Evolutionary conservation across 768 basidiomycete species (phyloP).

Genomic region (Termitomyces sp.): DNA sequence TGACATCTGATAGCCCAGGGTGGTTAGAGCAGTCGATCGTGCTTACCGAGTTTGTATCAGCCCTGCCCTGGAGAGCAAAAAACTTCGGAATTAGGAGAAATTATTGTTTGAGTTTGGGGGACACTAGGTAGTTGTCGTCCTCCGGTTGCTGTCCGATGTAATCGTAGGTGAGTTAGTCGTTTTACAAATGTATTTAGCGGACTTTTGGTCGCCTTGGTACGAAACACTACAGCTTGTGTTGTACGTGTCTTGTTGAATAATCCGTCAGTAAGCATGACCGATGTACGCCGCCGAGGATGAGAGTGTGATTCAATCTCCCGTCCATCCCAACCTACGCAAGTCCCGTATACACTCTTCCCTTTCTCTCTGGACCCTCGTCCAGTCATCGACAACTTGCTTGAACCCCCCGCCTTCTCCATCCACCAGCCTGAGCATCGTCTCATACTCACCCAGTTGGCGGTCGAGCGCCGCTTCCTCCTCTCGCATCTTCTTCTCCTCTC

Average conservation of each 20-base stretch:
- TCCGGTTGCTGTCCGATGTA: neutral
- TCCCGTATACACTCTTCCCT: slow-evolving; percentile 50
- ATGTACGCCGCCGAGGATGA: neutral
- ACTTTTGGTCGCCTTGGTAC: no score
- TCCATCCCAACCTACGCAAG: slow-evolving; percentile 50
- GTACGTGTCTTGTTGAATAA: neutral
- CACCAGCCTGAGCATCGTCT: slow-evolving; percentile 37
- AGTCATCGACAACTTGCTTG: slow-evolving; percentile 47
- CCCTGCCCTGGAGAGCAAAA: no score
- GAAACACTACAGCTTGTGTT: no score
- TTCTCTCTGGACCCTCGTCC: slow-evolving; percentile 44
- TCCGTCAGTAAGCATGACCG: neutral
- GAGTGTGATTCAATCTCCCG: slow-evolving; percentile 32
- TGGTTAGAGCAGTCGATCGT: no score
- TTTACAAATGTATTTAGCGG: no score
- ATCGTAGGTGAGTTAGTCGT: neutral
- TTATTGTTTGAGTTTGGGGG: no score
- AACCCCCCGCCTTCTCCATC: slow-evolving; percentile 42
- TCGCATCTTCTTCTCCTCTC: slow-evolving; percentile 34
- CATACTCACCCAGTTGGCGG: slow-evolving; percentile 39
- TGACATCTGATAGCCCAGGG: no score
- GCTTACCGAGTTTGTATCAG: no score
- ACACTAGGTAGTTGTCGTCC: no score
- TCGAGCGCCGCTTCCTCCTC: slow-evolving; percentile 38
- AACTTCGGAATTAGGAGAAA: no score